Evolutionary conservation across 768 basidiomycete genomes (phyloP), one percentile per base, ranked within the genome.

Genomic region (Naganishia onofrii): DNA sequence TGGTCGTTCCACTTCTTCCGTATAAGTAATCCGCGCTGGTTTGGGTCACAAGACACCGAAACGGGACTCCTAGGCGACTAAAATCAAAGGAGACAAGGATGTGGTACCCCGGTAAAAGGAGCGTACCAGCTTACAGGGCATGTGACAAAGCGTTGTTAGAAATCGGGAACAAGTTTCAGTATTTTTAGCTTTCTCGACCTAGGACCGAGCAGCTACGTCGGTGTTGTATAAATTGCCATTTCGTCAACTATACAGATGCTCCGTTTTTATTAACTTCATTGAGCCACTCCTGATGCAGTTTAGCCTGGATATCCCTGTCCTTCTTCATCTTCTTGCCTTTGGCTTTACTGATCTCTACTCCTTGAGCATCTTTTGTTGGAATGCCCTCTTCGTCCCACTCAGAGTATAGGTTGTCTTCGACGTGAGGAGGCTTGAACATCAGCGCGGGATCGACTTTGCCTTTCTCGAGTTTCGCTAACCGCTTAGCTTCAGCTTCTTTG

Each of bases 371-470:
- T n/a, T 89, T 89, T 15, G 88, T 84, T 28, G 96, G 96, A 51
- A 97, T 69, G 0, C 96, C 96, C 48, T 84, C 81, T 58, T 88
- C 90, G 80, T 93, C 87, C 91, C 92, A 99, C 64, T 87, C 88
- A 8, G 86, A 83, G 77, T 90, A 98, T n/a, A 81, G 83, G 19
- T 88, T 89, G 76, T 89, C 86, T 2, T 85, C 82, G 19, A 89
- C 86, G 74, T 91, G 84, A 1, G 92, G 92, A 13, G 91, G 89
- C 79, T 85, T 90, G 85, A 94, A 98, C 83, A 94, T 84, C 64
- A 89, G 88, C 67, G 83, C 81, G 1, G 94, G 92, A 0, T 88
- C 80, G 13, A 88, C 77, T 42, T 88, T 87, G 3, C 93, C 93
- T 78, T 88, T 91, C 80, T 94, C 92, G n/a, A 98, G 83, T 79